Evolutionary conservation across 139 green algal species (phyloP).

Genomic region (Bryopsis sp.): DNA sequence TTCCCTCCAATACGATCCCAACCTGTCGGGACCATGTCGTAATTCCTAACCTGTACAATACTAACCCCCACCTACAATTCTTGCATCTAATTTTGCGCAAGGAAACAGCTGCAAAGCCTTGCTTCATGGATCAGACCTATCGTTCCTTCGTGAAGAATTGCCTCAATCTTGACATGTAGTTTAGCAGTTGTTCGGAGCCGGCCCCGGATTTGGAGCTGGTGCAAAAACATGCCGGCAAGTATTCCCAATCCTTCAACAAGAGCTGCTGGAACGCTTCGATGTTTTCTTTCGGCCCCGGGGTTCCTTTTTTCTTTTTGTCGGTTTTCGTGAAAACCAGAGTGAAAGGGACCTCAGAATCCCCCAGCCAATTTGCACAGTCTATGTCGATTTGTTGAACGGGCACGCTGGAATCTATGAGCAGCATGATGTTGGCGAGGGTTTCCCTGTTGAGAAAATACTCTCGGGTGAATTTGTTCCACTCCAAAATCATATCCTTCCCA

Average conservation of each 20-base stretch:
- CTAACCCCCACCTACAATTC: too few species aligned
- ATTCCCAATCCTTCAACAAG: conserved; percentile 32
- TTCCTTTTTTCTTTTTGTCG: conserved; percentile 23
- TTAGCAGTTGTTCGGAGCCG: conserved; percentile 35
- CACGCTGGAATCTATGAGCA: conserved; percentile 85
- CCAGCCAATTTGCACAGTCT: conserved; percentile 48
- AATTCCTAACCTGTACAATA: too few species aligned
- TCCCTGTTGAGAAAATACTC: conserved; percentile 70
- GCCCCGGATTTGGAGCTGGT: conserved; percentile 34
- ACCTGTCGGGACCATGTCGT: too few species aligned
- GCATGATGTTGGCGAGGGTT: conserved; percentile 79
- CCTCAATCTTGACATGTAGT: too few species aligned
- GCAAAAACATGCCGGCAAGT: conserved; percentile 42
- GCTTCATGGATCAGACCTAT: too few species aligned
- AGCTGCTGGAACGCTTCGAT: conserved; percentile 25
- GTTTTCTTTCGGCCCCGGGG: conserved; percentile 21
- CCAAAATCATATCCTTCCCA: conserved; percentile 36
- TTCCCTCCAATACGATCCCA: too few species aligned
- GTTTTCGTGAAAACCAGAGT: conserved; percentile 37
- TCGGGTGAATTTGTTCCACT: conserved; percentile 82
- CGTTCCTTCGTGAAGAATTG: too few species aligned
- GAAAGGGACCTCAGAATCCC: conserved; percentile 42
- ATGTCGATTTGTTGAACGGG: conserved; percentile 40
- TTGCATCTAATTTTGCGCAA: too few species aligned
- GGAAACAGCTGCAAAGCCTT: too few species aligned